phyloP scores from a whole-genome alignment of 2,329 filamentous ascomycete species.

The Aspergillus spinulosporus region DNA sequence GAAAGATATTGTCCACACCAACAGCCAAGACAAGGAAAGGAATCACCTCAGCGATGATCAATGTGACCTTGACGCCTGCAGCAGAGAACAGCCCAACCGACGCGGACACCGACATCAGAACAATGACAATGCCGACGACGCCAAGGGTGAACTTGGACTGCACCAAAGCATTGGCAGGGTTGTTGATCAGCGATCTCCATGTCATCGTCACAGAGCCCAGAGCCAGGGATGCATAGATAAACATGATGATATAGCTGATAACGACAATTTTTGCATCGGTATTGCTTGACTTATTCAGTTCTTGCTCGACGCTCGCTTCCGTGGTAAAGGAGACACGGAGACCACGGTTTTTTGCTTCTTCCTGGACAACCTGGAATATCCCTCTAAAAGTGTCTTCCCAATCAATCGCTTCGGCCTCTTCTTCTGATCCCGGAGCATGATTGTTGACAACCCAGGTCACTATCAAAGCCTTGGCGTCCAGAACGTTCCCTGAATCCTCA shows the following conservation, averaged over 20 bases:
- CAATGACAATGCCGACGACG: conserved; percentile 91
- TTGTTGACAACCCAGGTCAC: conserved; percentile 96
- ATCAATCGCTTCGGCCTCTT: conserved; percentile 74
- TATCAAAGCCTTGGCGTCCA: conserved; percentile 76
- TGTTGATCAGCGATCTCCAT: conserved; percentile 72
- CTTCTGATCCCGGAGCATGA: conserved; percentile 68
- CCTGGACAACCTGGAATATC: conserved; percentile 72
- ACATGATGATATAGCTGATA: conserved; percentile 98
- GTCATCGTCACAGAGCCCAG: conserved; percentile 84
- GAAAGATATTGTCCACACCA: conserved; percentile 97
- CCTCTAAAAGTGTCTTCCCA: conserved; percentile 81
- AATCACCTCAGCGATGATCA: conserved; percentile 98
- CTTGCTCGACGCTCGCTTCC: conserved; percentile 90
- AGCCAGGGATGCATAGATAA: conserved; percentile 90
- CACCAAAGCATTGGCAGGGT: conserved; percentile 80
- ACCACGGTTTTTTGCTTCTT: conserved; percentile 74
- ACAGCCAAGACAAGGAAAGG: conserved; percentile 95
- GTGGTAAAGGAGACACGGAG: conserved; percentile 91
- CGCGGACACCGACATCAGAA: conserved; percentile 94
- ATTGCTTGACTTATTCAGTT: conserved; percentile 97
- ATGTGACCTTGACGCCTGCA: conserved; percentile 84
- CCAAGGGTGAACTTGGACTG: conserved; percentile 96
- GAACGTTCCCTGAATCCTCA: conserved; percentile 61
- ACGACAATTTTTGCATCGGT: conserved; percentile 96
- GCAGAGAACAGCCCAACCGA: conserved; percentile 95